Conservation (phyloP, 768 basidiomycete species). For the Bullera alba region DNA sequence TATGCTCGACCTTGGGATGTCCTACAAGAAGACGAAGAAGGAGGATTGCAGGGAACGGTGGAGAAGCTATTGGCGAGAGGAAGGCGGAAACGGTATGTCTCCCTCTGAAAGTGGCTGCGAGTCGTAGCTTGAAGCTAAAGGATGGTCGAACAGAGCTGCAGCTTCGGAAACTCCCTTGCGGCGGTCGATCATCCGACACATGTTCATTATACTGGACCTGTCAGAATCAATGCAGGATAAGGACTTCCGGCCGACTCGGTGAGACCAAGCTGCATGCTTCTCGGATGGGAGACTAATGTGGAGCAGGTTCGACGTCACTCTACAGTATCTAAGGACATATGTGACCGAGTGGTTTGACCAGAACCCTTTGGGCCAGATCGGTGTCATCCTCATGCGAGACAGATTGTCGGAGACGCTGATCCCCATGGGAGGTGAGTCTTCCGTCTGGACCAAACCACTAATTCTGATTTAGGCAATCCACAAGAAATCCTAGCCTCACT, state of each 20-base stretch:
- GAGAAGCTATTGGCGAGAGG: conserved; percentile 81
- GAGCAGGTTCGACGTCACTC: conserved; percentile 71
- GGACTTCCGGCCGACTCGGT: conserved; percentile 80
- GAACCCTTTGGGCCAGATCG: conserved; percentile 95
- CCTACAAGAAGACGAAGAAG: conserved; percentile 90
- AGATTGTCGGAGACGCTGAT: conserved; percentile 84
- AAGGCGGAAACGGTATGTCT: conserved; percentile 65
- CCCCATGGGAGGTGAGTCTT: conserved; percentile 75
- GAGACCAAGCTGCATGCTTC: too few relatives aligned
- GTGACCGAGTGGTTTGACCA: conserved; percentile 98
- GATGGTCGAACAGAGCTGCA: conserved; percentile 18
- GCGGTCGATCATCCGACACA: conserved; percentile 90
- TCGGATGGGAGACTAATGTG: background rate
- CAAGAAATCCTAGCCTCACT: conserved; percentile 88
- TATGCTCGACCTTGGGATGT: conserved; percentile 95
- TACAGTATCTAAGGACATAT: conserved; percentile 87
- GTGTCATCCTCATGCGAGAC: conserved; percentile 83
- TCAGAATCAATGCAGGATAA: conserved; percentile 88
- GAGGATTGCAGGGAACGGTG: conserved; percentile 82
- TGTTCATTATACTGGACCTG: conserved; percentile 84
- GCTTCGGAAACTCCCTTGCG: conserved; percentile 65
- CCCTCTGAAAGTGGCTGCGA: background rate
- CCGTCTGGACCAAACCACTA: too few relatives aligned
- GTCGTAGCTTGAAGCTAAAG: background rate
- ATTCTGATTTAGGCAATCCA: conserved; percentile 83